These are phyloP conservation scores for Gyrodon lividus DNA, from an alignment of 768 basidiomycete species.

Conservation along the genomic window DNA sequence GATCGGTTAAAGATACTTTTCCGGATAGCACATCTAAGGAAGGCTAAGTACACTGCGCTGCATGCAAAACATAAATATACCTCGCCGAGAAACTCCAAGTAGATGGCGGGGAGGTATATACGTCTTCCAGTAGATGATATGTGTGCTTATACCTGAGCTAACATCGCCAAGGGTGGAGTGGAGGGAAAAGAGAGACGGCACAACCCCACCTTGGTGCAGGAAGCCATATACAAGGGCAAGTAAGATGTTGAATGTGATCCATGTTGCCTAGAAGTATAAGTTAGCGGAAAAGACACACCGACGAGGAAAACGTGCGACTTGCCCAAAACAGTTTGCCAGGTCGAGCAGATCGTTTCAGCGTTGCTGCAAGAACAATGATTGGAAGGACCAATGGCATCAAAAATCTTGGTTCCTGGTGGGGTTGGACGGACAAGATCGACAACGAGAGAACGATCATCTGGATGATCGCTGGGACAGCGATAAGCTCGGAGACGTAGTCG, in stretches of 20 bases:
- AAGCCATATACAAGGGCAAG: slow-evolving; percentile 36
- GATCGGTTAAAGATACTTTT: slow-evolving; percentile 26
- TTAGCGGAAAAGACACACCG: neutral
- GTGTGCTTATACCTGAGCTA: slow-evolving; percentile 2
- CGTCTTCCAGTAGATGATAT: slow-evolving; percentile 40
- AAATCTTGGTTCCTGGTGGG: slow-evolving; percentile 42
- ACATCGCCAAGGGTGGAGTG: slow-evolving; percentile 22
- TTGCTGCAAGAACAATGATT: slow-evolving; percentile 29
- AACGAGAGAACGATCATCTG: slow-evolving; percentile 32
- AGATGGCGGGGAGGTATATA: slow-evolving; percentile 40
- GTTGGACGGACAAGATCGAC: slow-evolving; percentile 32
- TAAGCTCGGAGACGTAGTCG: neutral
- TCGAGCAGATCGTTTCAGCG: slow-evolving; percentile 22
- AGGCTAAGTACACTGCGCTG: neutral
- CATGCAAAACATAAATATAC: slow-evolving; percentile 11
- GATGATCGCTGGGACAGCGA: slow-evolving; percentile 23
- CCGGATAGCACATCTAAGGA: slow-evolving; percentile 24
- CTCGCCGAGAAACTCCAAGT: slow-evolving; percentile 26
- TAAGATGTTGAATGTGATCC: slow-evolving; percentile 28
- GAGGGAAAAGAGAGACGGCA: slow-evolving; percentile 37
- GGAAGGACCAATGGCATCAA: slow-evolving; percentile 36
- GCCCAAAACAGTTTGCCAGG: slow-evolving; percentile 35
- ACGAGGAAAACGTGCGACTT: slow-evolving; percentile 4
- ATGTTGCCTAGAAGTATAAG: slow-evolving; percentile 20
- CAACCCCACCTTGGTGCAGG: slow-evolving; percentile 41